Evolutionary conservation across 768 basidiomycete species (phyloP).

Genomic region (Brasilioporus rufonigricans): DNA sequence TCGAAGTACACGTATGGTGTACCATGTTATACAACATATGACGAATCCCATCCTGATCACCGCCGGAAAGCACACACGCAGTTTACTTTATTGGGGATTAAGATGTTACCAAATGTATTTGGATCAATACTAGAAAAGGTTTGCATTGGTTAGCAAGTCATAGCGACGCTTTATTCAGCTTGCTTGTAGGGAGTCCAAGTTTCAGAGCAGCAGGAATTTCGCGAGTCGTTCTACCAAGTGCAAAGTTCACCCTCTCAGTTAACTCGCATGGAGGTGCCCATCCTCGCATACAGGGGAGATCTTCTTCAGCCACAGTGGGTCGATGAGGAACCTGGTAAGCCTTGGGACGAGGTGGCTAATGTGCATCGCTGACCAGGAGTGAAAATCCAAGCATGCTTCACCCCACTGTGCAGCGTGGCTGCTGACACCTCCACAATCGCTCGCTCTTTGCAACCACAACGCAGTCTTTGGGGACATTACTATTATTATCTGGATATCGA

Average conservation of each 20-base stretch:
- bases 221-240: conserved; percentile 1
- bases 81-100: conserved; percentile 27
- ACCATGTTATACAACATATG: conserved; percentile 26
- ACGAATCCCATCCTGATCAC: conserved; percentile 36
- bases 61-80: conserved; percentile 23
- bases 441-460: not conserved
- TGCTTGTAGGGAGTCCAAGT: conserved; percentile 14
- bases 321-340: conserved; percentile 14
- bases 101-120: conserved; percentile 35
- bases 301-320: conserved; percentile 4
- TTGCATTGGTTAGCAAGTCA: not conserved
- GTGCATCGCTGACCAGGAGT: not conserved
- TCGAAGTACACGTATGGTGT: conserved; percentile 41
- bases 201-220: conserved; percentile 21
- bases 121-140: conserved; percentile 37
- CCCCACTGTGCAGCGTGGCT: conserved; percentile 11
- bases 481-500: conserved; percentile 27
- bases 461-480: not conserved
- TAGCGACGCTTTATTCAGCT: not conserved
- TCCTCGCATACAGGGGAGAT: conserved; percentile 20
- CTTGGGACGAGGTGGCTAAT: no score
- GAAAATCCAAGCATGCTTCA: conserved; percentile 2
- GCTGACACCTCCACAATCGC: conserved; percentile 10
- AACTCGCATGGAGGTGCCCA: not conserved
- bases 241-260: not conserved